Conservation (phyloP, 208 protist genomes). For the Acanthamoeba culbertsoni region DNA sequence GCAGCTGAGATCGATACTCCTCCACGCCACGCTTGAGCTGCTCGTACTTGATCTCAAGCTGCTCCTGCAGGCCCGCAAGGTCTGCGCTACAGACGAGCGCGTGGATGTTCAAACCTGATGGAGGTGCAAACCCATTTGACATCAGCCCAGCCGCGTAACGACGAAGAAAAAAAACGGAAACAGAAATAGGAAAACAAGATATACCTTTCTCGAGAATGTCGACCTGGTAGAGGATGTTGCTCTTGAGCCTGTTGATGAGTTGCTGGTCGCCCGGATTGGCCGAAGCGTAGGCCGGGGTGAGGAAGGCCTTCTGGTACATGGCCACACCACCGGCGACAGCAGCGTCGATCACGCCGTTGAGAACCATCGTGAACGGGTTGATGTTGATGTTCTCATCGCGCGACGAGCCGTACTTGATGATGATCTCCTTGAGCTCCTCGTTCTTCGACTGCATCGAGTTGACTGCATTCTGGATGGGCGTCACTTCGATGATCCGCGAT, state of each 20-base stretch:
- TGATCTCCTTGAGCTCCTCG: constrained; percentile 66
- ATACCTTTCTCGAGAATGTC: constrained; percentile 59
- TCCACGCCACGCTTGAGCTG: constrained; percentile 41
- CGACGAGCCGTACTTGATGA: constrained; percentile 53
- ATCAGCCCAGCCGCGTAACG: background rate
- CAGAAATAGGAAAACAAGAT: background rate
- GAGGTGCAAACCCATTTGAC: background rate
- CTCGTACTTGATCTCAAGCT: constrained; percentile 65
- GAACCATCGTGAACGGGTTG: constrained; percentile 66
- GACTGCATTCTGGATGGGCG: constrained; percentile 72
- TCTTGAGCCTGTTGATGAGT: constrained; percentile 64
- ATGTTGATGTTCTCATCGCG: constrained; percentile 35
- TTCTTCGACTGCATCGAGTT: constrained; percentile 72
- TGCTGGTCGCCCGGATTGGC: constrained; percentile 64
- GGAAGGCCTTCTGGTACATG: constrained; percentile 77
- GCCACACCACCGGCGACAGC: constrained; percentile 76
- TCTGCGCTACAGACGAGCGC: constrained; percentile 62
- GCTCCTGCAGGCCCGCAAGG: constrained; percentile 70
- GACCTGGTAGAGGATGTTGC: constrained; percentile 58
- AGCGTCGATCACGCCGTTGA: constrained; percentile 75
- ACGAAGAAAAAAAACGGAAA: too few relatives aligned
- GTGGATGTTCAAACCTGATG: constrained; percentile 67
- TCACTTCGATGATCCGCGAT: constrained; percentile 52
- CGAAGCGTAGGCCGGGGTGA: background rate
- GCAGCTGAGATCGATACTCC: constrained; percentile 44